Base-by-base conservation (phyloP, 768 basidiomycete genomes). In the Rhodotorula sphaerocarpa region DNA sequence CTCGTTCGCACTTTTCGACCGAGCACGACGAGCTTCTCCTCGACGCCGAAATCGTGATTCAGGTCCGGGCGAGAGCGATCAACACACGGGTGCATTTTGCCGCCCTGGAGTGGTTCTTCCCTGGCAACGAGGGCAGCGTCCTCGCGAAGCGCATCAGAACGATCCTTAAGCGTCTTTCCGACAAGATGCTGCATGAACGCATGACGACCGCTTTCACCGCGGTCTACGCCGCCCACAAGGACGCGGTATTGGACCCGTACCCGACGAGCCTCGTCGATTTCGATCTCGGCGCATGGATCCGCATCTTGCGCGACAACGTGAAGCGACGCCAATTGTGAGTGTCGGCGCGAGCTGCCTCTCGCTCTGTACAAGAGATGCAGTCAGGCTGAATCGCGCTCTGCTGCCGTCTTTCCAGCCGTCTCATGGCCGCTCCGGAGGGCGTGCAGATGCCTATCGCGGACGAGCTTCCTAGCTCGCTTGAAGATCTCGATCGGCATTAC, bases 11-110 rank as follows among this genome's bases (percentile, higher is more conserved):
- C 51, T 97, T 90, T 90, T 88, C 82, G 57, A 75, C 80, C 44
- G 88, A 92, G 53, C 89, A 85, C 59, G 90, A 96, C 59, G 93
- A 97, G 63, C 80, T 91, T 43, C 85, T 86, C 30, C 82, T 86
- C 57, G 93, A 97, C 72, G 85, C 86, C 1, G 84, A 83, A 50
- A 86, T 83, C 16, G 84, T 97, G 66, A 82, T 96, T 61, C 82
- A 82, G 69, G 86, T 85, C 41, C 85, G 92, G 21, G 86, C 86
- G 21, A 76, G 81, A 39, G 80, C 82, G 59, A 78, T 87, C 54
- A 85, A 88, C 67, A 7, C 2, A 9, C 61, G 61, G 15, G 20
- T 59, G 10, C 5, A 16, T 12, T 85, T 85, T 79, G 79, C 78
- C 21, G 86, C 86, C 12, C 79, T 89, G 54, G 82, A 83, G 61